Evolutionary conservation across 306 rosid genomes (phyloP).

Genomic region (Trifolium fragiferum): DNA sequence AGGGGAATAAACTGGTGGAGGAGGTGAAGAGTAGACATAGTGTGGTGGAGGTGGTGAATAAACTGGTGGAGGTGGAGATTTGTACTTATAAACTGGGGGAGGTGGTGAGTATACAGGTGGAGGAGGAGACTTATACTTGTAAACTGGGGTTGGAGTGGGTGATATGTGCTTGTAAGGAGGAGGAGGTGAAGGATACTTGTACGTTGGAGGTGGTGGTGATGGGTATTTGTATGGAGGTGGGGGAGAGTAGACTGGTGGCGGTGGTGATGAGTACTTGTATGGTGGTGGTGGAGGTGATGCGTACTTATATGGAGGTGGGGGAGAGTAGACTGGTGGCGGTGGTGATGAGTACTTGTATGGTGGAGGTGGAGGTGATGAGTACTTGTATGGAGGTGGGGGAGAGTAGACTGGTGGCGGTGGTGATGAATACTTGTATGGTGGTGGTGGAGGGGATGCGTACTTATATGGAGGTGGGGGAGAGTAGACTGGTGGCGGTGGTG

Average conservation of each 20-base stretch:
- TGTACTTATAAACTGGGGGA: slow-evolving; percentile 10
- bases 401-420: not conserved
- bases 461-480: slow-evolving; percentile 25
- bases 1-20: slow-evolving; percentile 48
- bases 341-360: not conserved
- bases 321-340: not conserved
- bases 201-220: not conserved
- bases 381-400: slow-evolving; percentile 33
- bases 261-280: not conserved
- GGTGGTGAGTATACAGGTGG: slow-evolving; percentile 13
- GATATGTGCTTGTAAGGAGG: too few species aligned
- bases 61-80: slow-evolving; percentile 4
- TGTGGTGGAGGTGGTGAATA: slow-evolving; percentile 31
- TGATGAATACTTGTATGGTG: slow-evolving; percentile 31
- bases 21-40: slow-evolving; percentile 9
- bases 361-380: slow-evolving; percentile 23
- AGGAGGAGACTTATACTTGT: slow-evolving; percentile 23
- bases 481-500: slow-evolving; percentile 20
- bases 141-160: not conserved
- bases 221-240: not conserved
- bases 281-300: not conserved
- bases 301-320: too few species aligned
- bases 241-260: not conserved
- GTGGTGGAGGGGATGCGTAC: slow-evolving; percentile 36
- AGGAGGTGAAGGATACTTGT: slow-evolving; percentile 22